phyloP scores from a whole-genome alignment of 169 alveolate genomes.

The Theileria equi region DNA sequence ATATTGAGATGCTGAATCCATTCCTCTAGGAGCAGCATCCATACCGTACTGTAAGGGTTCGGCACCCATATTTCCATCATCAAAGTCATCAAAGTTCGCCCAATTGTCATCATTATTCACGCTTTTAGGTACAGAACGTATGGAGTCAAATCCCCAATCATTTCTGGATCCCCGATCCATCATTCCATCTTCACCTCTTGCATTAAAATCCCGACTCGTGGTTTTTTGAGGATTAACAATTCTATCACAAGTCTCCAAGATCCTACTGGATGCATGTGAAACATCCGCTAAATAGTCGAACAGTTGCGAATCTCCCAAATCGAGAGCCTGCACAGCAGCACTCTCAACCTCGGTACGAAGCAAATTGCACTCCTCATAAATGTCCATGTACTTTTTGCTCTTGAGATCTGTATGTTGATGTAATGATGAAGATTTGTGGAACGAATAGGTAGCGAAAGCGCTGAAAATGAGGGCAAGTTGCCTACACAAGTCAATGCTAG shows the following conservation, averaged over 20 bases:
- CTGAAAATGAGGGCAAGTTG: too few relatives aligned
- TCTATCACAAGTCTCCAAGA: not conserved
- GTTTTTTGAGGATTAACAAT: too few relatives aligned
- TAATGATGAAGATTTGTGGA: too few relatives aligned
- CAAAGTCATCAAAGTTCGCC: not conserved
- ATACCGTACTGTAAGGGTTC: too few relatives aligned
- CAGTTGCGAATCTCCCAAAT: conserved; percentile 1
- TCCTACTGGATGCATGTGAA: conserved; percentile 29
- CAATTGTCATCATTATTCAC: not conserved
- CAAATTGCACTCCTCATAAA: conserved; percentile 15
- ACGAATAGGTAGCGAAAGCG: too few relatives aligned
- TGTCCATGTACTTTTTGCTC: conserved; percentile 19
- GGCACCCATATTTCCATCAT: not conserved
- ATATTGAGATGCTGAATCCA: too few relatives aligned
- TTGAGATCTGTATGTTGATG: conserved; percentile 18
- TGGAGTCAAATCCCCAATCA: too few relatives aligned
- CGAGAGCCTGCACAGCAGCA: conserved; percentile 27
- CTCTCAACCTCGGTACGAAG: conserved; percentile 11
- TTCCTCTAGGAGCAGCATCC: too few relatives aligned
- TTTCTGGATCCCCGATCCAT: too few relatives aligned
- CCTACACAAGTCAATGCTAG: too few relatives aligned
- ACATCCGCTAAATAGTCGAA: conserved; percentile 33
- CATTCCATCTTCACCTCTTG: too few relatives aligned
- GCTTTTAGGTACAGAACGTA: not conserved
- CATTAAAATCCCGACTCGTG: too few relatives aligned